phyloP scores from a whole-genome alignment of 2,329 filamentous ascomycete genomes.

The Metarhizium brunneum region DNA sequence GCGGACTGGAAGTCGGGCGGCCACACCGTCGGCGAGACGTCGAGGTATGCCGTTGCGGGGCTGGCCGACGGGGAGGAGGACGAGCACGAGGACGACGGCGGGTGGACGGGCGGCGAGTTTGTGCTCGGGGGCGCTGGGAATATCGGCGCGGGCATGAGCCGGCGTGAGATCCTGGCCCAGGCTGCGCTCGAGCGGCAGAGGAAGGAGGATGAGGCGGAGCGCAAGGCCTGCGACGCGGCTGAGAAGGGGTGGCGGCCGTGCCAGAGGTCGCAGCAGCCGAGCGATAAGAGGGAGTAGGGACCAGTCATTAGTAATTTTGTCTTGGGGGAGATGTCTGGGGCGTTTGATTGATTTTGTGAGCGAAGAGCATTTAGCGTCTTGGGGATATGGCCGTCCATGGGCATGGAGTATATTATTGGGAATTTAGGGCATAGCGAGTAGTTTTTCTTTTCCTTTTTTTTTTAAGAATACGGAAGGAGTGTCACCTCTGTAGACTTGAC shows the following conservation, averaged over 20 bases:
- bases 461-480: not conserved
- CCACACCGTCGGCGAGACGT: constrained; percentile 53
- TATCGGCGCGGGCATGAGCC: constrained; percentile 41
- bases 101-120: constrained; percentile 73
- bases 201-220: constrained; percentile 23
- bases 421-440: too few relatives aligned
- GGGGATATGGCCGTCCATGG: too few relatives aligned
- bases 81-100: constrained; percentile 57
- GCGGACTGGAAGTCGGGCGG: constrained; percentile 73
- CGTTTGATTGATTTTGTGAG: not conserved
- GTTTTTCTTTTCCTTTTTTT: not conserved
- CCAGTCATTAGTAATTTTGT: too few relatives aligned
- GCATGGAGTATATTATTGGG: too few relatives aligned
- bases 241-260: constrained; percentile 21
- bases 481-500: too few relatives aligned
- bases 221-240: constrained; percentile 18
- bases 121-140: constrained; percentile 52
- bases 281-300: constrained; percentile 13
- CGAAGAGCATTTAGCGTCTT: too few relatives aligned
- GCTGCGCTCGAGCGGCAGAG: constrained; percentile 27
- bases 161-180: constrained; percentile 65
- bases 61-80: constrained; percentile 39
- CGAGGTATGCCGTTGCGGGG: constrained; percentile 46
- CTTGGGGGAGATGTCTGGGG: too few relatives aligned
- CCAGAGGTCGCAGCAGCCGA: constrained; percentile 14